Evolutionary conservation across 1,284 basidiomycete species (phyloP), one percentile per base, ranked within the genome.

Genomic region (Fomes fomentarius): DNA sequence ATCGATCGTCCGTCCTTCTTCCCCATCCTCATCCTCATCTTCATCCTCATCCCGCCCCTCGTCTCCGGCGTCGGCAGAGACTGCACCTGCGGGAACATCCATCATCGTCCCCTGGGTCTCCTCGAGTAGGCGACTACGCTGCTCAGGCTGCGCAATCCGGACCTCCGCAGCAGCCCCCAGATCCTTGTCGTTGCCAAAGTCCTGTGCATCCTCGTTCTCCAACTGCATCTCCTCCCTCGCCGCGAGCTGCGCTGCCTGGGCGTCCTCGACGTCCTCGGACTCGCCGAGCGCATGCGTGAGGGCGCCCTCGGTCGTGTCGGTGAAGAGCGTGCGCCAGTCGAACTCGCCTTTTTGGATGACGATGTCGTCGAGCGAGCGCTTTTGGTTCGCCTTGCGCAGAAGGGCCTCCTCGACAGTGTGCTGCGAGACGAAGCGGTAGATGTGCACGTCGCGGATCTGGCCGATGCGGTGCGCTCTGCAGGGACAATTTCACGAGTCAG

Each of bases 391-490:
- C 71, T 97, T 98, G 56, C 90, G 87, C 33, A 98, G 82, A 84
- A 98, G 94, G 55, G 95, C 94, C 73, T 98, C 96, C 73, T 98
- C 96, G 43, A 98, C 94, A 0, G 96, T 97, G 72, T 94, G 85
- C 61, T 87, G 80, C 4, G 93, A 96, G 42, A 98, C 89, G 70
- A 98, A 96, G 6, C 96, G 91, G 71, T 97, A 98, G 64, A 98
- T 96, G 69, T 98, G 93, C 10, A 98, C 96, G 65, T 98, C 95
- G 24, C 96, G 87, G 46, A 96, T 97, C 71, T 98, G 96, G 9
- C 96, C 96, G 63, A 98, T 98, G 7, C 94, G 90, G 66, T 96
- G 93, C 0, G 93, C 93, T 25, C 90, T 92, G 64, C 21, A 28
- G 22, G 22, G 22, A 24, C 14, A 22, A 8, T 15, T 15, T 9